Conservation (phyloP, 345 rosid species). For the Brassica rapa region DNA sequence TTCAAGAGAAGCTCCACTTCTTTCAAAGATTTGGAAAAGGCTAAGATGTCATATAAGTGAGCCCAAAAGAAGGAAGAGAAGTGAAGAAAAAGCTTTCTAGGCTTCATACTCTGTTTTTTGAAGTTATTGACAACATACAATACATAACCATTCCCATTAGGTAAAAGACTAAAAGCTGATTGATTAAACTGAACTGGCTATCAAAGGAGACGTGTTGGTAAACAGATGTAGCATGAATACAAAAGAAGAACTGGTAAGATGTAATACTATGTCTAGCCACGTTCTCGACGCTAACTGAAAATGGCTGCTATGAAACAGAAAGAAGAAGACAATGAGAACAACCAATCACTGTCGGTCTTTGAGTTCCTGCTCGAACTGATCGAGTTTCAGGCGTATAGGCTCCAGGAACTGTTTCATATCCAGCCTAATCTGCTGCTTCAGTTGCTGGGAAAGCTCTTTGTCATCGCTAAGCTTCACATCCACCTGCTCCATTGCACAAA, state of each 20-base stretch:
- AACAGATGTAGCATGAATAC: constrained; percentile 7
- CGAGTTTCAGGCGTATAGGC: constrained; percentile 72
- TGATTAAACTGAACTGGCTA: constrained; percentile 6
- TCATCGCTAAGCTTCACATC: constrained; percentile 61
- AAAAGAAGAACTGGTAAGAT: neutral
- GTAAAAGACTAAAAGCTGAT: neutral
- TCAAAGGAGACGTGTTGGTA: neutral
- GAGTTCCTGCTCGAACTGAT: constrained; percentile 80
- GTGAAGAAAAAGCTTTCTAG: constrained; percentile 33
- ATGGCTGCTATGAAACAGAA: neutral
- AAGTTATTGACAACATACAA: neutral
- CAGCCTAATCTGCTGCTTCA: constrained; percentile 49
- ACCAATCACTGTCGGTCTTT: constrained; percentile 56
- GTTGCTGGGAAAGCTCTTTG: constrained; percentile 58
- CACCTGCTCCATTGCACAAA: constrained; percentile 46
- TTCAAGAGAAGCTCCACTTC: constrained; percentile 42
- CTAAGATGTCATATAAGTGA: constrained; percentile 58
- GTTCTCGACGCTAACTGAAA: neutral
- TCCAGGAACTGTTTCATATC: constrained; percentile 68
- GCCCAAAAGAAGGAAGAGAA: constrained; percentile 38
- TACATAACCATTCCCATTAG: neutral
- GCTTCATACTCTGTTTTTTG: neutral
- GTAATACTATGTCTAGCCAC: neutral
- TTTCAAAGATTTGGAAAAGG: constrained; percentile 22
- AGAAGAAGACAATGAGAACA: neutral